Percentiles rank a stretch among this genome's conserved stretches.
Conservation (phyloP, 1,139 yeast species). For the Protomyces inouyei region DNA sequence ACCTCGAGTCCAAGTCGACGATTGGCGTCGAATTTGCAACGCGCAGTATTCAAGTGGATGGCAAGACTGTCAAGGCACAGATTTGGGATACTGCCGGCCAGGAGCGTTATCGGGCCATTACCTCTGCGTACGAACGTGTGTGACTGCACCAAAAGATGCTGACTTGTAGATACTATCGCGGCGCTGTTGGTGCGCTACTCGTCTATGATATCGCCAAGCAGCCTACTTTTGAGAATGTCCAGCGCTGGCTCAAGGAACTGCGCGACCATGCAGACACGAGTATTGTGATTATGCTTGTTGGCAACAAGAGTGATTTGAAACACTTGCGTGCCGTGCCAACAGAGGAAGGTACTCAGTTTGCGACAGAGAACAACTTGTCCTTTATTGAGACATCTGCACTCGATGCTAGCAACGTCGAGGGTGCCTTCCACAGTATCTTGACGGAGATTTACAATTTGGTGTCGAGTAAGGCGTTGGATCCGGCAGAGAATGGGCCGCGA, state of each 20-base stretch:
- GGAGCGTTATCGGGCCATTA: slow-evolving; percentile 95
- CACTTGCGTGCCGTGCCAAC: slow-evolving; percentile 96
- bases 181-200: slow-evolving; percentile 95
- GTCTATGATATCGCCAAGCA: slow-evolving; percentile 94
- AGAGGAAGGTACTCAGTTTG: slow-evolving; percentile 93
- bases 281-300: slow-evolving; percentile 92
- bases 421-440: slow-evolving; percentile 78
- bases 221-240: slow-evolving; percentile 85
- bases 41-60: slow-evolving; percentile 88
- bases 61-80: slow-evolving; percentile 93
- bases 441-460: slow-evolving; percentile 80
- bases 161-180: slow-evolving; percentile 62
- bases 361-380: slow-evolving; percentile 81
- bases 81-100: slow-evolving; percentile 99
- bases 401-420: slow-evolving; percentile 90
- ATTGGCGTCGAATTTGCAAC: slow-evolving; percentile 99
- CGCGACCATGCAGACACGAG: slow-evolving; percentile 97
- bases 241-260: slow-evolving; percentile 91
- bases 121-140: slow-evolving; percentile 50
- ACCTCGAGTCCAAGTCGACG: slow-evolving; percentile 87
- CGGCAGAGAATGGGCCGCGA: slow-evolving; percentile 51
- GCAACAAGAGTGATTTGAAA: slow-evolving; percentile 91
- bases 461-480: slow-evolving; percentile 77
- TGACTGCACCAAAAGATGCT: not conserved
- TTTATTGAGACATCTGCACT: slow-evolving; percentile 98